phyloP scores from a whole-genome alignment of 257 asterid genomes.

The Gentiana straminea region DNA sequence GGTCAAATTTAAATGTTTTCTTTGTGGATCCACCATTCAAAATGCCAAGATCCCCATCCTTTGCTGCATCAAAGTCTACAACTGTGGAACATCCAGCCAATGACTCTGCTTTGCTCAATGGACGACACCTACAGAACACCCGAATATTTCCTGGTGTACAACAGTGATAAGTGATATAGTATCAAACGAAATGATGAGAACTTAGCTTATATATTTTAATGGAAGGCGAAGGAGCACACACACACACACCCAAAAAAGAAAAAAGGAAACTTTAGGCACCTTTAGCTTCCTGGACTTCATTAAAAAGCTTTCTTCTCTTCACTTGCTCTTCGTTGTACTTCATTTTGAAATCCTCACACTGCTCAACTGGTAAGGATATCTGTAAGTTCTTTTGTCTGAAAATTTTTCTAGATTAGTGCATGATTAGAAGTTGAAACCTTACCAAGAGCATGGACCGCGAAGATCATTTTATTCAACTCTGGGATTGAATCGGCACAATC shows the following conservation, averaged over 20 bases:
- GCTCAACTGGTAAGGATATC: slow-evolving; percentile 54
- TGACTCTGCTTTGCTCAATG: slow-evolving; percentile 68
- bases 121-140: slow-evolving; percentile 97
- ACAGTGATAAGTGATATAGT: slow-evolving; percentile 9
- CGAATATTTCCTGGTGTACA: slow-evolving; percentile 74
- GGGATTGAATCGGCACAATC: slow-evolving; percentile 82
- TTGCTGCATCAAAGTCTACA: slow-evolving; percentile 81
- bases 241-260: background rate
- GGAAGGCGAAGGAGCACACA: background rate
- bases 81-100: slow-evolving; percentile 52
- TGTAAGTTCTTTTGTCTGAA: background rate
- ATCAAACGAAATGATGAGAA: background rate
- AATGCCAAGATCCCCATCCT: slow-evolving; percentile 90
- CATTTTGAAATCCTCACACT: slow-evolving; percentile 86
- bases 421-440: slow-evolving; percentile 16
- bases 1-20: slow-evolving; percentile 75
- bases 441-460: slow-evolving; percentile 91
- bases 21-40: slow-evolving; percentile 42
- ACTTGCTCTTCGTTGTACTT: slow-evolving; percentile 89
- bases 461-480: slow-evolving; percentile 75
- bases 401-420: slow-evolving; percentile 5
- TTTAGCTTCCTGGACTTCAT: slow-evolving; percentile 92
- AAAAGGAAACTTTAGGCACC: slow-evolving; percentile 25
- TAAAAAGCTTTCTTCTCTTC: slow-evolving; percentile 77
- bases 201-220: background rate